Percentiles rank a stretch among this genome's conserved stretches.
Evolutionary conservation across 805 yeast genomes (phyloP).

Genomic region (Grigorovia transvaalensis): DNA sequence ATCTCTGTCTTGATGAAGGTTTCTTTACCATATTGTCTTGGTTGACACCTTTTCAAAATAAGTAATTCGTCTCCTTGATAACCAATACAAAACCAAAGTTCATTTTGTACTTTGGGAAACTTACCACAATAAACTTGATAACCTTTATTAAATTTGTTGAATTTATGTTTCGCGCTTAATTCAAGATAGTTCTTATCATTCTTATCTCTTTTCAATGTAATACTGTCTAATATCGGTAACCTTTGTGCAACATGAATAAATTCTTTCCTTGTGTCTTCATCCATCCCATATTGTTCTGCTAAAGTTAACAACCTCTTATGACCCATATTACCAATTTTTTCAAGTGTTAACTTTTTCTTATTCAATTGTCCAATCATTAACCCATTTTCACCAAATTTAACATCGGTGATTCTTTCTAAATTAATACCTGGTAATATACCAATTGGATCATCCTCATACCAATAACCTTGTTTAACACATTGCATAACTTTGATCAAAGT

Average conservation of each 20-base stretch:
- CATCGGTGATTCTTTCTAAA: conserved; percentile 24
- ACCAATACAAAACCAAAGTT: conserved; percentile 81
- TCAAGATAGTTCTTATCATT: conserved; percentile 26
- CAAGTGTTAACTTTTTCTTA: conserved; percentile 23
- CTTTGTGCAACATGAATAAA: conserved; percentile 44
- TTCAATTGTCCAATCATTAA: conserved; percentile 3
- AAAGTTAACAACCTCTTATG: conserved; percentile 20
- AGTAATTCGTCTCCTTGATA: conserved; percentile 42
- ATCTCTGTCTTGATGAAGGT: conserved; percentile 33
- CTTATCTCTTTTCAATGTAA: conserved; percentile 31
- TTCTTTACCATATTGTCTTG: conserved; percentile 30
- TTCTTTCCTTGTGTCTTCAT: conserved; percentile 32
- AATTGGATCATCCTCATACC: conserved; percentile 74
- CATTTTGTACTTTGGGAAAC: conserved; percentile 86
- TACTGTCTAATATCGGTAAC: conserved; percentile 48
- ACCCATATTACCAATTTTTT: conserved; percentile 35
- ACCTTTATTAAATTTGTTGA: conserved; percentile 37
- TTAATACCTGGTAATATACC: conserved; percentile 32
- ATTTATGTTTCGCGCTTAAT: conserved; percentile 46
- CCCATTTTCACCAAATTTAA: conserved; percentile 16
- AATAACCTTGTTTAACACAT: conserved; percentile 76
- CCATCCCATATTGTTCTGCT: conserved; percentile 28
- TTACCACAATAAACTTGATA: conserved; percentile 65
- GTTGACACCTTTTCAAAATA: conserved; percentile 68
- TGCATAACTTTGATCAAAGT: conserved; percentile 64